Percentiles rank a stretch among this genome's conserved stretches.
phyloP scores from a whole-genome alignment of 208 protist genomes.

The Strigomonas oncopelti region DNA sequence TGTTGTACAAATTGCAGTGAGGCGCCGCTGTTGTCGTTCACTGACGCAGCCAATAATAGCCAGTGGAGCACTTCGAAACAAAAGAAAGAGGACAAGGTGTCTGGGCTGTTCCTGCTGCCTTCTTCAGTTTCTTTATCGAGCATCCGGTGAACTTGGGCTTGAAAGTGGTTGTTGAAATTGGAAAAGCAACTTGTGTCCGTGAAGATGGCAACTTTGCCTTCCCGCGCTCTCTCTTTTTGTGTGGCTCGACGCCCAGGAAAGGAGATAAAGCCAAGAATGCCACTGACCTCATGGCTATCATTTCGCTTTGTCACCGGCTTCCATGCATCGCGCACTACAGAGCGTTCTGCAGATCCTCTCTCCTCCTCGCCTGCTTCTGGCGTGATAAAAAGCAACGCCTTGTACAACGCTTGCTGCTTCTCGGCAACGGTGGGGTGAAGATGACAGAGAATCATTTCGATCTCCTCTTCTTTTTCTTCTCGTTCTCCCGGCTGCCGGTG shows the following conservation, averaged over 20 bases:
- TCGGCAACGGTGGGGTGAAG: background rate
- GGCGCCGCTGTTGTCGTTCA: background rate
- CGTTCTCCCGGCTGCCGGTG: too few species aligned
- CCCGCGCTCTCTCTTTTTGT: too few species aligned
- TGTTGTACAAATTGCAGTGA: background rate
- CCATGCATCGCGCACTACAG: background rate
- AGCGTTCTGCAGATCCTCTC: too few species aligned
- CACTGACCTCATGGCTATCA: background rate
- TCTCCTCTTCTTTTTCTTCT: background rate
- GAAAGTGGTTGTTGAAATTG: constrained; percentile 14
- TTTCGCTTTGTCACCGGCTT: too few species aligned
- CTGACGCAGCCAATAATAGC: background rate
- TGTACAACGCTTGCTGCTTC: background rate
- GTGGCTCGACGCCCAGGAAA: background rate
- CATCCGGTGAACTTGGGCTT: background rate
- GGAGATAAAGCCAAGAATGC: background rate
- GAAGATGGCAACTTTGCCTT: constrained; percentile 38
- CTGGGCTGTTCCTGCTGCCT: too few species aligned
- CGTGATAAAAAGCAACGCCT: background rate
- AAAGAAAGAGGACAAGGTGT: background rate
- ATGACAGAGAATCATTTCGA: background rate
- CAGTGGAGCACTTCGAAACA: background rate
- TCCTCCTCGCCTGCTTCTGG: background rate
- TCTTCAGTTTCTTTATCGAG: background rate
- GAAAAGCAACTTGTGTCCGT: constrained; percentile 55